phyloP scores from a whole-genome alignment of 1,284 basidiomycete species.

The Sporisorium exsertum region DNA sequence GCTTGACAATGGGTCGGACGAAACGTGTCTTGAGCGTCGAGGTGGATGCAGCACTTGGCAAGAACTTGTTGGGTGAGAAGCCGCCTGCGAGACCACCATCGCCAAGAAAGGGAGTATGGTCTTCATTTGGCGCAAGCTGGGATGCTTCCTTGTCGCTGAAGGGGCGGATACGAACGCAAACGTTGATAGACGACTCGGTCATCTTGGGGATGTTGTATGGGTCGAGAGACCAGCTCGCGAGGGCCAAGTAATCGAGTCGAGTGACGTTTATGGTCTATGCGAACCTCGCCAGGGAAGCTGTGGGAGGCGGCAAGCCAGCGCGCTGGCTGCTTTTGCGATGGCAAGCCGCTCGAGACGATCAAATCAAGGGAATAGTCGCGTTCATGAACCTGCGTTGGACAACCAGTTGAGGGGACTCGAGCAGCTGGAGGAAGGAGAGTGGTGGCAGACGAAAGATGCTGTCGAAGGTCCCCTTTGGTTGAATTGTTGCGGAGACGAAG shows the following conservation, averaged over 20 bases:
- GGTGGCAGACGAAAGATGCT: neutral
- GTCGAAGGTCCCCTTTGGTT: neutral
- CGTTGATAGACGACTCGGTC: constrained; percentile 51
- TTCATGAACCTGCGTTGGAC: constrained; percentile 1
- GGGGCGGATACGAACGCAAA: constrained; percentile 66
- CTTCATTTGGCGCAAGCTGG: constrained; percentile 59
- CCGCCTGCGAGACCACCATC: constrained; percentile 64
- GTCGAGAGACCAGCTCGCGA: constrained; percentile 27
- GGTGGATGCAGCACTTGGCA: constrained; percentile 17
- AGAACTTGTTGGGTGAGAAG: constrained; percentile 55
- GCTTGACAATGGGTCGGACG: constrained; percentile 64
- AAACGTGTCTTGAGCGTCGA: constrained; percentile 47
- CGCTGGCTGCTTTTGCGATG: neutral
- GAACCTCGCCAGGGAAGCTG: neutral
- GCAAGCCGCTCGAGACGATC: neutral
- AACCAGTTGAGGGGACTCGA: neutral
- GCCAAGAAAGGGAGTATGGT: constrained; percentile 65
- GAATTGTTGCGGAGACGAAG: neutral
- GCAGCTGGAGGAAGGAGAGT: neutral
- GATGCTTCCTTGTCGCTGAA: constrained; percentile 63
- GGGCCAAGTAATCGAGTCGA: neutral
- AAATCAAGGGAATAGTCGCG: neutral
- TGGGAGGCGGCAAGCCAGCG: neutral
- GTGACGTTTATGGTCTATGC: neutral
- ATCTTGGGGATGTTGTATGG: constrained; percentile 4